A percentile compares a stretch with the other conserved stretches of the same genome.
Evolutionary conservation across 1,284 basidiomycete genomes (phyloP).

Genomic region (Porogramme epimiltina): DNA sequence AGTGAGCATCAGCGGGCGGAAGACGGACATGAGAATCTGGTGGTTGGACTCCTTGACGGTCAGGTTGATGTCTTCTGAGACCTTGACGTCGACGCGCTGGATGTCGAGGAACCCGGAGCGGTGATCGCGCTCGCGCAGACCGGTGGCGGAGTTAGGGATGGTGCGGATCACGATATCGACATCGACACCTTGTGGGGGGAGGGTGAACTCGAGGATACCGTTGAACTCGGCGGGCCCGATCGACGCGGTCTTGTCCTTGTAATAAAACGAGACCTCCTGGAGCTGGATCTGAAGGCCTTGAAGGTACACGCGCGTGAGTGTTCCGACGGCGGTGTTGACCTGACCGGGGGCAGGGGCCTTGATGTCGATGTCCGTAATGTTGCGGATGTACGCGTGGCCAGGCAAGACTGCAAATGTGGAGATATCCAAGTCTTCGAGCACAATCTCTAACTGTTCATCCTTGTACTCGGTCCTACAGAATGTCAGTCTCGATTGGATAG

Average conservation of each 20-base stretch:
- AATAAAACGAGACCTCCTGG: constrained; percentile 70
- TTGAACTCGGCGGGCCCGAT: constrained; percentile 57
- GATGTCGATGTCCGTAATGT: constrained; percentile 73
- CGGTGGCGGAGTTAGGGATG: constrained; percentile 50
- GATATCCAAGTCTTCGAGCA: constrained; percentile 70
- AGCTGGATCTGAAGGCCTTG: constrained; percentile 64
- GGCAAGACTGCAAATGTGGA: constrained; percentile 66
- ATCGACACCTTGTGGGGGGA: constrained; percentile 67
- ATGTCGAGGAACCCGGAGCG: constrained; percentile 54
- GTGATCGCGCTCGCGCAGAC: constrained; percentile 43
- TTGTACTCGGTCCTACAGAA: constrained; percentile 60
- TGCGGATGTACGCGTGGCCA: constrained; percentile 68
- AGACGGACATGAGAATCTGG: constrained; percentile 55
- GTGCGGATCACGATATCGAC: constrained; percentile 64
- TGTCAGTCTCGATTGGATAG: no score
- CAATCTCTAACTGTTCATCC: constrained; percentile 65
- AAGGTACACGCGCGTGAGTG: constrained; percentile 61
- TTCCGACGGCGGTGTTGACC: constrained; percentile 51
- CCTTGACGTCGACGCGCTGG: constrained; percentile 51
- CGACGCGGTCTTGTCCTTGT: constrained; percentile 56
- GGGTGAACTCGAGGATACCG: constrained; percentile 58
- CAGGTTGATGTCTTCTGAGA: constrained; percentile 55
- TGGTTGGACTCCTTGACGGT: constrained; percentile 63
- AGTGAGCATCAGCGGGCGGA: constrained; percentile 58
- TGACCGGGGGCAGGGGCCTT: constrained; percentile 43